Conservation (phyloP, 2,329 filamentous ascomycete genomes). For the Nigrospora oryzae region DNA sequence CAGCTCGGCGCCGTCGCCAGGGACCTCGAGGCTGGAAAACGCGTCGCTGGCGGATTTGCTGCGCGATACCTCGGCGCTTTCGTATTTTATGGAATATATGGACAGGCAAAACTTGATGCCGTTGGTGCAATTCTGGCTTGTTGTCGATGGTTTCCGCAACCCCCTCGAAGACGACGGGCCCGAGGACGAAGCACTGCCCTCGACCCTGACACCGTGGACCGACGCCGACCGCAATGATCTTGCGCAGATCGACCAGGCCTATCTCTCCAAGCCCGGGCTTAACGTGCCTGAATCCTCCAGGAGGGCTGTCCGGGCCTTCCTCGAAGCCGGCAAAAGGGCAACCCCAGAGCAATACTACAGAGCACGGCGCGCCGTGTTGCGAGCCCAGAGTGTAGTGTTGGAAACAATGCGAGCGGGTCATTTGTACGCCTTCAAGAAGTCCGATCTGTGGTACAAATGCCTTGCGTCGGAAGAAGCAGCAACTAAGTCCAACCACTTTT, state of each 20-base stretch:
- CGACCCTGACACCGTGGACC: conserved; percentile 62
- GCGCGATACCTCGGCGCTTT: conserved; percentile 80
- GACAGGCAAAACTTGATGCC: conserved; percentile 81
- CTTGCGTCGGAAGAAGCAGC: conserved; percentile 76
- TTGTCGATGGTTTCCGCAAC: conserved; percentile 92
- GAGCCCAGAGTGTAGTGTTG: conserved; percentile 73
- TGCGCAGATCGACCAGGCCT: conserved; percentile 84
- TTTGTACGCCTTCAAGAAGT: conserved; percentile 81
- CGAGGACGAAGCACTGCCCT: conserved; percentile 56
- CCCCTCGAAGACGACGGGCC: conserved; percentile 78
- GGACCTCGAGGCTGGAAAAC: conserved; percentile 60
- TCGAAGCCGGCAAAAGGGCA: conserved; percentile 68
- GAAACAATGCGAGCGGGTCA: conserved; percentile 76
- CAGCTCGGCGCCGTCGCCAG: conserved; percentile 19
- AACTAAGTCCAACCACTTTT: conserved; percentile 19
- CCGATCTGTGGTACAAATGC: conserved; percentile 94
- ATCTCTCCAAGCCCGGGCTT: conserved; percentile 74
- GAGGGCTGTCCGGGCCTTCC: conserved; percentile 64
- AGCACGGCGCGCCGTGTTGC: conserved; percentile 73
- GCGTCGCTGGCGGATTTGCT: conserved; percentile 78
- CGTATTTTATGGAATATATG: conserved; percentile 99
- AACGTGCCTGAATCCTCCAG: conserved; percentile 65
- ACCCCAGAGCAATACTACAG: conserved; percentile 74
- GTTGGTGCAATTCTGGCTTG: conserved; percentile 95
- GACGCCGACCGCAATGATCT: conserved; percentile 81